Evolutionary conservation across 768 basidiomycete genomes (phyloP).

Genomic region (Tremella mesenterica): DNA sequence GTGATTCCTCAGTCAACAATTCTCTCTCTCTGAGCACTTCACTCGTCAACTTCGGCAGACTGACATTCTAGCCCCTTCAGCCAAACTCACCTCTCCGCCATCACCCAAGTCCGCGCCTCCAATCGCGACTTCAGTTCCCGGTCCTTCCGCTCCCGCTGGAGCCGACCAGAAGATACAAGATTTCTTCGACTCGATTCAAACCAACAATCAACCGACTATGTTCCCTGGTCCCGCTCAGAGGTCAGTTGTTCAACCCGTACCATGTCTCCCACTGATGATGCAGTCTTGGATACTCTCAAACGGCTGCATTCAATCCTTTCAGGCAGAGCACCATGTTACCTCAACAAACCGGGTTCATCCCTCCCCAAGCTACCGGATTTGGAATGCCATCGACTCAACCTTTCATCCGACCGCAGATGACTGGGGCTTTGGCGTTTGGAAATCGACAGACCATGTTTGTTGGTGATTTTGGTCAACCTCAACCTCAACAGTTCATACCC

Average conservation of each 20-base stretch:
- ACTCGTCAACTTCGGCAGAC: too few relatives aligned
- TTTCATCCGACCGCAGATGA: conserved; percentile 51
- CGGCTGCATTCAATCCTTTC: conserved; percentile 66
- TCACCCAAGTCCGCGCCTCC: conserved; percentile 13
- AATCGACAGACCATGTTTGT: conserved; percentile 39
- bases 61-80: too few relatives aligned
- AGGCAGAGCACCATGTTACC: conserved; percentile 51
- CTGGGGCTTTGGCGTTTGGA: conserved; percentile 47
- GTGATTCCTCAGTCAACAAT: too few relatives aligned
- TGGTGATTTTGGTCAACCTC: conserved; percentile 23
- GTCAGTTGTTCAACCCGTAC: conserved; percentile 15
- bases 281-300: conserved; percentile 4
- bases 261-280: background rate
- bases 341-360: conserved; percentile 38
- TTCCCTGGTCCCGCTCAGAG: conserved; percentile 28
- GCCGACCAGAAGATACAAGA: conserved; percentile 55
- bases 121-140: conserved; percentile 5
- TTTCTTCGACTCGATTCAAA: conserved; percentile 83
- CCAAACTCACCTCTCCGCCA: too few relatives aligned
- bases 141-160: conserved; percentile 37
- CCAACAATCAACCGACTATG: conserved; percentile 52
- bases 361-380: conserved; percentile 43
- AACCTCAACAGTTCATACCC: conserved; percentile 50
- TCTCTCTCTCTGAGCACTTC: too few relatives aligned
- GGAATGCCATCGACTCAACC: conserved; percentile 6